Percentiles rank a stretch among this genome's conserved stretches.
These are phyloP conservation scores for Candida buenavistaensis DNA, from an alignment of 1,139 yeast genomes.

Conservation along the genomic window DNA sequence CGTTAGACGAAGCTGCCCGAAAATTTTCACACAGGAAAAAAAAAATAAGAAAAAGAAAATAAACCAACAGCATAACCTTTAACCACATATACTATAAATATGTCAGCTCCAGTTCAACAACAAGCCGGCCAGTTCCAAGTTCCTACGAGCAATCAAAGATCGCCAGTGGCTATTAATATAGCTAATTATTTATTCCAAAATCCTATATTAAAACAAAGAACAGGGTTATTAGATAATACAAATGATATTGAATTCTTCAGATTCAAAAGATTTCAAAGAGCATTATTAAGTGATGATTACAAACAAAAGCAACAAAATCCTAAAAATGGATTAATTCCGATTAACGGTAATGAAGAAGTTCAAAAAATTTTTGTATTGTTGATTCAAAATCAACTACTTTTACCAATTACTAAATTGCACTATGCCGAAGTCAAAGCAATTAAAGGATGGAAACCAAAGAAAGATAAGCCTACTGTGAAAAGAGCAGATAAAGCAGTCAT, in stretches of 20 bases:
- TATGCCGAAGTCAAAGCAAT: constrained; percentile 68
- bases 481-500: constrained; percentile 69
- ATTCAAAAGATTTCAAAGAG: constrained; percentile 79
- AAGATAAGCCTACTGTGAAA: constrained; percentile 71
- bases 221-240: constrained; percentile 71
- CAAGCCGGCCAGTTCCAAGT: constrained; percentile 14
- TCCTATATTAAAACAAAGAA: constrained; percentile 68
- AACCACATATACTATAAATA: no score
- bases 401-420: constrained; percentile 73
- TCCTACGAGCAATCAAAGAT: constrained; percentile 18
- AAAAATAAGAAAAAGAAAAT: neutral
- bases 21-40: constrained; percentile 4
- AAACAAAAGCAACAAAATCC: constrained; percentile 55
- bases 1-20: constrained; percentile 3
- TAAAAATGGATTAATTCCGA: constrained; percentile 55
- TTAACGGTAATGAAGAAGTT: constrained; percentile 55
- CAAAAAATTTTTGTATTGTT: constrained; percentile 62
- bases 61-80: constrained; percentile 1
- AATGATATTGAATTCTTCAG: constrained; percentile 79
- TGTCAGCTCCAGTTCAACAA: constrained; percentile 7
- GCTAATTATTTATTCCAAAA: constrained; percentile 74
- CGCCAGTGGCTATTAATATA: constrained; percentile 45
- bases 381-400: constrained; percentile 72
- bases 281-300: constrained; percentile 74
- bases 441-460: constrained; percentile 64